Percentiles rank a stretch among this genome's conserved stretches.
Conservation (phyloP, 768 basidiomycete genomes). For the Boletellus sp. region DNA sequence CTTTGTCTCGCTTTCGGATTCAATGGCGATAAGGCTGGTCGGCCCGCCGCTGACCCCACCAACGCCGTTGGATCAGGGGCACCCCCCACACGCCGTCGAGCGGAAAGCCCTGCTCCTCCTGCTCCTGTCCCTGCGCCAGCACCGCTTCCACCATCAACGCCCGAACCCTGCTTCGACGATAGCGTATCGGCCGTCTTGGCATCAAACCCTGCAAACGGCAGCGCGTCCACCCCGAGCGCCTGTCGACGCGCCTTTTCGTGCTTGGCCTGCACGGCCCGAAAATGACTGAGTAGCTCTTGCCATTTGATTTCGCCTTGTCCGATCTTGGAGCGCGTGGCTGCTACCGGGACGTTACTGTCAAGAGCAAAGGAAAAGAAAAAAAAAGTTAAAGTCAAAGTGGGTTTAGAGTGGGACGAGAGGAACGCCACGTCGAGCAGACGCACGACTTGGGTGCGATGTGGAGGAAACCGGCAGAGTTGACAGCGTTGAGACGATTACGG, state of each 20-base stretch:
- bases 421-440: conserved; percentile 23
- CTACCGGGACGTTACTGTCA: conserved; percentile 28
- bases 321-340: conserved; percentile 68
- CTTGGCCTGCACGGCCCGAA: conserved; percentile 81
- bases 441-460: conserved; percentile 87
- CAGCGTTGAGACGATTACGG: conserved; percentile 89
- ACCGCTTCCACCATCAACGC: not conserved
- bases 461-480: conserved; percentile 91
- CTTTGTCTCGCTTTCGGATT: conserved; percentile 65
- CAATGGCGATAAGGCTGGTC: conserved; percentile 61
- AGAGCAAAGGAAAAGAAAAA: conserved; percentile 20
- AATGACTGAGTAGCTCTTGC: conserved; percentile 91
- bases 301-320: conserved; percentile 93
- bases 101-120: conserved; percentile 37
- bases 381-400: too few species aligned
- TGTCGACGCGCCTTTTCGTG: conserved; percentile 90
- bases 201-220: conserved; percentile 45
- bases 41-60: conserved; percentile 21
- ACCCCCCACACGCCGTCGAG: conserved; percentile 64
- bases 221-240: conserved; percentile 61
- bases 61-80: conserved; percentile 32
- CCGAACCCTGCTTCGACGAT: conserved; percentile 3
- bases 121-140: conserved; percentile 2
- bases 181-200: conserved; percentile 27
- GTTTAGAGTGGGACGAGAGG: too few species aligned